These are phyloP conservation scores for Schrenkiella parvula DNA, from an alignment of 345 rosid species.

Conservation along the genomic window DNA sequence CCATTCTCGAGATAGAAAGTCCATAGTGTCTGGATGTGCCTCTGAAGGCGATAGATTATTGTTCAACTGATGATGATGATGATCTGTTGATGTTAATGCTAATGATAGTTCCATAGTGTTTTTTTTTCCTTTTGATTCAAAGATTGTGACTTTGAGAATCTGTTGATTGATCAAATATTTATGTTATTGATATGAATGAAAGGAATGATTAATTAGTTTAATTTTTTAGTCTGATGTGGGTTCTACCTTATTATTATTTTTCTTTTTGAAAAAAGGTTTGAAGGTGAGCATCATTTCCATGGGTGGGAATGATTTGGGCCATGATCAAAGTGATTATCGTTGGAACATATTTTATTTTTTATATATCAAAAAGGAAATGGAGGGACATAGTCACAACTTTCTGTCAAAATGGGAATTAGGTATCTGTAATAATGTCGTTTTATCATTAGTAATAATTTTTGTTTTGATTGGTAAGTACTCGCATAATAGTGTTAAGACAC, in stretches of 20 bases:
- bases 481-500: not conserved
- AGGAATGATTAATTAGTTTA: conserved; percentile 3
- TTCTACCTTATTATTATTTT: conserved; percentile 8
- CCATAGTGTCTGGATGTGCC: conserved; percentile 90
- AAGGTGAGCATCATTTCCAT: conserved; percentile 34
- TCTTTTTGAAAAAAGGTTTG: not conserved
- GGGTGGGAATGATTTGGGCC: conserved; percentile 42
- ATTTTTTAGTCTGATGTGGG: conserved; percentile 16
- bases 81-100: conserved; percentile 6
- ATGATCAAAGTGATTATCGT: conserved; percentile 34
- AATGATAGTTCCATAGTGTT: conserved; percentile 13
- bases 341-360: conserved; percentile 10
- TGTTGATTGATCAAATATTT: conserved; percentile 26
- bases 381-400: conserved; percentile 16
- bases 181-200: conserved; percentile 22
- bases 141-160: conserved; percentile 18
- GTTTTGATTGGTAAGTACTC: not conserved
- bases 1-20: conserved; percentile 84
- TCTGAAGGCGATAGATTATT: conserved; percentile 57
- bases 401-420: conserved; percentile 9
- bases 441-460: conserved; percentile 16
- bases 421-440: conserved; percentile 10
- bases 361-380: conserved; percentile 4
- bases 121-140: not conserved
- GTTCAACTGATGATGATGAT: not conserved